Evolutionary conservation across 257 asterid species (phyloP).

Genomic region (Jasminum sambac): DNA sequence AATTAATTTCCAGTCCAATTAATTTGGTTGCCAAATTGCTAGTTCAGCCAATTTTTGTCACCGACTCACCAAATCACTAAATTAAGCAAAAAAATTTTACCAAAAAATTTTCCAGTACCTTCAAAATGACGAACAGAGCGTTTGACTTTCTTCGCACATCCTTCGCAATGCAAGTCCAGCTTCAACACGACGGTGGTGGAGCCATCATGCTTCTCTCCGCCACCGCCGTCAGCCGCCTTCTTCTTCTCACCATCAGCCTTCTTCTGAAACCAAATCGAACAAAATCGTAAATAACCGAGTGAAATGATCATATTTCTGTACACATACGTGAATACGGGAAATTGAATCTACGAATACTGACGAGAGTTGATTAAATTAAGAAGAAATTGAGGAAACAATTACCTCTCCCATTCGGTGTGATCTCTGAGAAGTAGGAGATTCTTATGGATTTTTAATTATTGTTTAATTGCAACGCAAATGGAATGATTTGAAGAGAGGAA

Average conservation of each 20-base stretch:
- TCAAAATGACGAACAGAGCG: constrained; percentile 26
- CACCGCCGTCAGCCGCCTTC: background rate
- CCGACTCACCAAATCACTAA: background rate
- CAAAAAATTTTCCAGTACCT: constrained; percentile 17
- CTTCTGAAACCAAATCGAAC: constrained; percentile 8
- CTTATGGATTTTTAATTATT: background rate
- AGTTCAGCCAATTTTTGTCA: background rate
- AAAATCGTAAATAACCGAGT: constrained; percentile 15
- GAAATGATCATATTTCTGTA: background rate
- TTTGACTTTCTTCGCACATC: constrained; percentile 37
- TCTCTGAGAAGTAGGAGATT: background rate
- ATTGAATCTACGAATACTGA: background rate
- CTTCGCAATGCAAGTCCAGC: constrained; percentile 39
- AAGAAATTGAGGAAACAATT: background rate
- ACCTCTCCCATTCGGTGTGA: constrained; percentile 3
- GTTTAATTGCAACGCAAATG: background rate
- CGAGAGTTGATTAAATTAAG: background rate
- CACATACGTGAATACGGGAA: background rate
- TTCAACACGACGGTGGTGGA: constrained; percentile 23
- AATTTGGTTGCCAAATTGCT: constrained; percentile 17
- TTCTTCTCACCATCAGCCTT: constrained; percentile 8
- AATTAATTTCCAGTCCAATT: constrained; percentile 4
- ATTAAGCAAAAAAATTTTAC: background rate
- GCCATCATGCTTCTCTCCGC: constrained; percentile 12
- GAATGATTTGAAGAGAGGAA: background rate